phyloP scores from a whole-genome alignment of 176 grass and related monocot species.

The Carex scoparia region DNA sequence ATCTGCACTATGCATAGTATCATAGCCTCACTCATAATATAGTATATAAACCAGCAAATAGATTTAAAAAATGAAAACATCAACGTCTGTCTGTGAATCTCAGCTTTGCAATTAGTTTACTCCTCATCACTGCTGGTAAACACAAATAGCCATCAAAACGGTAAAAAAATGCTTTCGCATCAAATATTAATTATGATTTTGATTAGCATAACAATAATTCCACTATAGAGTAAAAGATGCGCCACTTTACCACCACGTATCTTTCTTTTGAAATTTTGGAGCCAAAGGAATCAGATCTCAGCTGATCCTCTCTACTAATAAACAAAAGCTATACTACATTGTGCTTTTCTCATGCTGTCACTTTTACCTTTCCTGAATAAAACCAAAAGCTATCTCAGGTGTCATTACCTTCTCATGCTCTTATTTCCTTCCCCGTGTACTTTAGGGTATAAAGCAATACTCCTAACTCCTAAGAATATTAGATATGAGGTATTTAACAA shows the following conservation, averaged over 20 bases:
- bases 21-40: background rate
- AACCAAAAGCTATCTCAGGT: slow-evolving; percentile 22
- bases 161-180: background rate
- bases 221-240: slow-evolving; percentile 18
- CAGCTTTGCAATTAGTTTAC: background rate
- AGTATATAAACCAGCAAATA: background rate
- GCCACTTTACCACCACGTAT: slow-evolving; percentile 13
- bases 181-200: slow-evolving; percentile 2
- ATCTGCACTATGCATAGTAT: too few species aligned
- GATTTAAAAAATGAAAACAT: background rate
- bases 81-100: background rate
- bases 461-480: background rate
- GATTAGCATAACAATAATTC: slow-evolving; percentile 15
- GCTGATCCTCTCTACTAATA: slow-evolving; percentile 21
- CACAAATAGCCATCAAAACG: background rate
- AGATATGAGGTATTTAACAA: slow-evolving; percentile 1
- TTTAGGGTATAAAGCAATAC: slow-evolving; percentile 12
- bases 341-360: slow-evolving; percentile 15
- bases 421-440: slow-evolving; percentile 9
- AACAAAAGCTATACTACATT: slow-evolving; percentile 32
- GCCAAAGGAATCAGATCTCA: slow-evolving; percentile 22
- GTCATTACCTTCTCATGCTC: slow-evolving; percentile 6
- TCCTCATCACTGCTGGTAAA: background rate
- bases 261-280: slow-evolving; percentile 22
- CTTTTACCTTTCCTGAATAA: slow-evolving; percentile 20